phyloP scores from a whole-genome alignment of 306 rosid genomes.

The Cotoneaster glaucophyllus region DNA sequence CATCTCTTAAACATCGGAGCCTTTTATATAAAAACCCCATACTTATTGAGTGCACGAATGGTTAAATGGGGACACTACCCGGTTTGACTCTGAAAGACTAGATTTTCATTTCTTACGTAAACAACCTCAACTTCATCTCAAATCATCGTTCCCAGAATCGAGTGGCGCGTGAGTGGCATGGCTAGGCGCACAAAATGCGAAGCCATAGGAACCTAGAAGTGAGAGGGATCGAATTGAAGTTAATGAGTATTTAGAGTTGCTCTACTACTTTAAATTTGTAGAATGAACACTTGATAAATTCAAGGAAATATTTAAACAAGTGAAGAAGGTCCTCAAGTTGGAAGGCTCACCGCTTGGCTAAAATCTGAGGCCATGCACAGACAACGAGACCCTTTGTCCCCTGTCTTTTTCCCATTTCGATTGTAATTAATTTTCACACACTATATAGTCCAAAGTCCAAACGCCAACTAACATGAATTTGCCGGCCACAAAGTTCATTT shows the following conservation, averaged over 20 bases:
- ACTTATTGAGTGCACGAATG: too few species aligned
- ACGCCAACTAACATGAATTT: not conserved
- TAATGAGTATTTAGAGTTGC: not conserved
- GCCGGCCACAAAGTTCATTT: not conserved
- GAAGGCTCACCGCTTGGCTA: not conserved
- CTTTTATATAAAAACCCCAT: too few species aligned
- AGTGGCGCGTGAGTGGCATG: not conserved
- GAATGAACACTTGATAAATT: not conserved
- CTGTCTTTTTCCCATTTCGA: not conserved
- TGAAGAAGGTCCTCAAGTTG: not conserved
- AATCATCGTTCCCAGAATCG: too few species aligned
- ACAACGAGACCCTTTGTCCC: slow-evolving; percentile 11
- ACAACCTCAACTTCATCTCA: too few species aligned
- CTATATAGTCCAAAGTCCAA: not conserved
- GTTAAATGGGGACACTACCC: too few species aligned
- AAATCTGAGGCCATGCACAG: not conserved
- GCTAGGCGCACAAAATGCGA: not conserved
- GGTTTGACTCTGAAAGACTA: too few species aligned
- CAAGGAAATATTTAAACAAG: not conserved
- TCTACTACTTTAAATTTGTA: not conserved
- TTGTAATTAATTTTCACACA: not conserved
- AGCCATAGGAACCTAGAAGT: not conserved
- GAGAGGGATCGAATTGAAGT: not conserved
- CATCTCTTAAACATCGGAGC: too few species aligned
- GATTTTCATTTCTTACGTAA: too few species aligned